Base-by-base conservation (phyloP, 1,284 basidiomycete genomes). In the Cryptococcus sp. region DNA sequence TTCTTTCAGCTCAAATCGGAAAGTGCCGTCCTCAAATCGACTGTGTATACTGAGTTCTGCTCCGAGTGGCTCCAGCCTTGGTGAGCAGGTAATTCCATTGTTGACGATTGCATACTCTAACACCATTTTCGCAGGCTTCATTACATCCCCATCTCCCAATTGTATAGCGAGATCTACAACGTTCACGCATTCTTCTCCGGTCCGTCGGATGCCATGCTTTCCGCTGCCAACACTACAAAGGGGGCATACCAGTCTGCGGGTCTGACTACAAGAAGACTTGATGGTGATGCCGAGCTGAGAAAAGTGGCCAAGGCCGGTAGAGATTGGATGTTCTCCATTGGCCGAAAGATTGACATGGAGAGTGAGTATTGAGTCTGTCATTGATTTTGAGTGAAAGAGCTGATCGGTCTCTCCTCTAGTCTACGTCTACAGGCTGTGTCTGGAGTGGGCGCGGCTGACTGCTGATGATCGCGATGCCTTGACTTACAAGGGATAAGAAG, bases 101-200 rank as follows among this genome's bases (percentile, higher is more conserved):
- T 20, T 17, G 3, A 34, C 50, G 41, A 48, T 38, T 29, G 51
- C 13, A 43, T 4, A 43, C 41, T 44, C 47, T 29, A 49, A 46
- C n/a, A 2, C 16, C 1, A 25, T 17, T 38, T 38, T 34, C 50
- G 7, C 56, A 94, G 58, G 93, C 82, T 96, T 44, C 93, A 97
- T 78, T 96, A 87, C 75, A 92, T 97, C 61, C 93, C 93, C 0
- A 79, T 96, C 37, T 92, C 92, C 0, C 82, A 88, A 26, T 83
- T 86, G 4, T 96, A 95, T 77, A 81, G 84, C 55, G 93, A 96
- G 78, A 85, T 97, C 51, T 95, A 96, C 80, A 93, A 95, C 70
- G 85, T 97, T 54, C 85, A 90, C 72, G 83, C 90, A 4, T 96
- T 87, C 81, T 96, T 95, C 80, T 90, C 89, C 0, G 92, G 92